Conservation (phyloP, 345 rosid species). For the Brassica cretica region DNA sequence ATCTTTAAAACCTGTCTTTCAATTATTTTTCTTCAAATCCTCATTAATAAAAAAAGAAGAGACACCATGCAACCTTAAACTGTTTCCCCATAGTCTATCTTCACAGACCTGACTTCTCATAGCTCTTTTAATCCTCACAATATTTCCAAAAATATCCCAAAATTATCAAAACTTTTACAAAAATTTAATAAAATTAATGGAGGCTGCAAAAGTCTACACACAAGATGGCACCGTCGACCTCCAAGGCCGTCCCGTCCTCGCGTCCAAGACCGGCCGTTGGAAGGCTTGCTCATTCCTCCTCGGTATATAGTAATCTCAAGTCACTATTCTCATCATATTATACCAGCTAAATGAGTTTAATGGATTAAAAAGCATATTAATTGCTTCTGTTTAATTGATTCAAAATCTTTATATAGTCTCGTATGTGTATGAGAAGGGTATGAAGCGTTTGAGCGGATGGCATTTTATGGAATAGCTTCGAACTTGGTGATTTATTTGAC, state of each 20-base stretch:
- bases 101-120: constrained; percentile 23
- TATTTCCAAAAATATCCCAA: constrained; percentile 4
- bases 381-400: neutral
- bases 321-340: neutral
- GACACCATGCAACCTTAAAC: constrained; percentile 31
- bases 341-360: neutral
- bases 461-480: constrained; percentile 82
- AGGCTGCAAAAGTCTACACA: constrained; percentile 55
- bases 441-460: constrained; percentile 97
- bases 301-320: constrained; percentile 43
- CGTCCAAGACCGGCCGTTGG: constrained; percentile 81
- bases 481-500: constrained; percentile 83
- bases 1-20: constrained; percentile 17
- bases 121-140: constrained; percentile 6
- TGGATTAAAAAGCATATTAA: neutral
- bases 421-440: constrained; percentile 51
- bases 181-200: constrained; percentile 41
- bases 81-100: constrained; percentile 26
- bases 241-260: constrained; percentile 63
- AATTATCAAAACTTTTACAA: neutral
- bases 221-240: constrained; percentile 86
- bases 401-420: constrained; percentile 6
- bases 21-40: neutral
- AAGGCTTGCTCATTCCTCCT: constrained; percentile 88
- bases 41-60: neutral